Base-by-base conservation (phyloP, 2,329 filamentous ascomycete species). In the Fusarium sp. region DNA sequence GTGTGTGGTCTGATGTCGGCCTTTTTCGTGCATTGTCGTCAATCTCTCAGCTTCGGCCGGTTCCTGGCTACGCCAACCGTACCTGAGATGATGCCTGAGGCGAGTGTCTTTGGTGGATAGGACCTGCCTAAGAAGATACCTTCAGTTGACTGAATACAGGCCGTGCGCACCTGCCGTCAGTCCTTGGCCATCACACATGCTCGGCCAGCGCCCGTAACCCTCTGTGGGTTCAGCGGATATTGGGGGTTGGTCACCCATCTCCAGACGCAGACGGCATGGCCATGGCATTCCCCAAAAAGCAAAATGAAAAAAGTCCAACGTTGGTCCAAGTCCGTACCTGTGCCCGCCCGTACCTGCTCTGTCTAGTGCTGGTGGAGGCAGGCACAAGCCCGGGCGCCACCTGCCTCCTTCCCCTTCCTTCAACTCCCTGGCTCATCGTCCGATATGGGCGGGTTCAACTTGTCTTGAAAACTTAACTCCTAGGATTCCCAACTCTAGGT, bases 361-460 rank as follows among this genome's bases (percentile, higher is more conserved):
- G 20, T 22, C 43, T 31, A 27, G 48, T 52, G 27, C 43, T 52
- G 48, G 48, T 52, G 48, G 48, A 52, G 48, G 48, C 48, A 52
- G 48, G 27, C 18, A 52, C 48, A 52, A 52, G 48, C 48, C 31
- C 48, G 10, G 48, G 48, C 24, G 27, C 48, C 48, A 31, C 48
- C 27, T 52, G 48, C 48, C 48, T 52, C 48, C 27, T 52, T 52
- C 27, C 48, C 48, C 24, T 52, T 52, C 48, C 48, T 52, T 52
- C 48, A 31, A 52, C 48, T 27, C 48, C 48, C 48, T 52, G 27
- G 48, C 27, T 52, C 27, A 75, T 75, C 65, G 60, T 76, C 73
- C 72, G 76, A 77, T 75, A 64, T 61, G 59, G 39, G 64, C 67
- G 66, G 50, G 64, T 58, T 69, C 37, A 50, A 41, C 45, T 56